Evolutionary conservation across 2,329 filamentous ascomycete species (phyloP).

Genomic region (Colletotrichum lindemuthianum): DNA sequence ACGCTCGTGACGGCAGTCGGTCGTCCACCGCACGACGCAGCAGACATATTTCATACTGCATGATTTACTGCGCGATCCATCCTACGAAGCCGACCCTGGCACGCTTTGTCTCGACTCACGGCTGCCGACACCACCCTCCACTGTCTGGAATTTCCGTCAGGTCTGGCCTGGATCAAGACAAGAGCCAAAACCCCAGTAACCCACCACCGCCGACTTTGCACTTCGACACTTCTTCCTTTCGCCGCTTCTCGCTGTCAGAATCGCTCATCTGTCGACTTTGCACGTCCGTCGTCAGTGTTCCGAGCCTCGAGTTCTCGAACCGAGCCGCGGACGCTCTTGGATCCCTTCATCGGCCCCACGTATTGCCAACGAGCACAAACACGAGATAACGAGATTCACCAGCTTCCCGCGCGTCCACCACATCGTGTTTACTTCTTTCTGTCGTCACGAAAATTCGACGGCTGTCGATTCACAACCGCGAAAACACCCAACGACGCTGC

Average conservation of each 20-base stretch:
- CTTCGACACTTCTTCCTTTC: constrained; percentile 9
- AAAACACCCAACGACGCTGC: too few species aligned
- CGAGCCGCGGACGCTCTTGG: constrained; percentile 9
- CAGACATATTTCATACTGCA: constrained; percentile 1
- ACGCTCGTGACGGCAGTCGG: background rate
- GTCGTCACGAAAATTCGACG: background rate
- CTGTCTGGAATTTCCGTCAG: constrained; percentile 35
- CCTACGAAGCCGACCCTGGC: constrained; percentile 26
- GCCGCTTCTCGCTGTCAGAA: constrained; percentile 16
- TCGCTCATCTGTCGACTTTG: background rate
- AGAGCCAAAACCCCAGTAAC: constrained; percentile 31
- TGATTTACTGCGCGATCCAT: constrained; percentile 2
- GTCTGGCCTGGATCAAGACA: constrained; percentile 32
- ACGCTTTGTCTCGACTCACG: constrained; percentile 32
- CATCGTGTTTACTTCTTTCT: constrained; percentile 5
- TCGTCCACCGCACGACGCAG: background rate
- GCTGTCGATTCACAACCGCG: background rate
- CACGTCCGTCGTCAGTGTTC: background rate
- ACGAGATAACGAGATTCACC: constrained; percentile 27
- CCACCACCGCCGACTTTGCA: constrained; percentile 19
- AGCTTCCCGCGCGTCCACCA: constrained; percentile 11
- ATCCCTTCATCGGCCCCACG: constrained; percentile 19
- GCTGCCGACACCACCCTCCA: constrained; percentile 31
- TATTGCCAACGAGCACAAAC: constrained; percentile 30
- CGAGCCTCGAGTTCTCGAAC: background rate